phyloP scores from a whole-genome alignment of 331 rosid species.

The Rosa hybrid region DNA sequence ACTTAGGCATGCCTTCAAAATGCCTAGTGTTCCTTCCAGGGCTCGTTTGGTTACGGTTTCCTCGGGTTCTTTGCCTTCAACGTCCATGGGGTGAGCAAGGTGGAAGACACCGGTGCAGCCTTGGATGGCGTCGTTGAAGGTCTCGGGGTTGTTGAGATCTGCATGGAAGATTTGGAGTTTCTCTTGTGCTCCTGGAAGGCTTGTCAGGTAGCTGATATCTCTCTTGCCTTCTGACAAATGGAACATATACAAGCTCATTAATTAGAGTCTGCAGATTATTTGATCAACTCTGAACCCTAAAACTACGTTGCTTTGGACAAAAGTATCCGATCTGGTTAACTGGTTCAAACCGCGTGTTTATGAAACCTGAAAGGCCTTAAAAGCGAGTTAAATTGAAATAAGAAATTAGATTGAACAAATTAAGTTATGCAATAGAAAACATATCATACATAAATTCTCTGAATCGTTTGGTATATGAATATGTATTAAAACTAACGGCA shows the following conservation, averaged over 20 bases:
- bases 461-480: neutral
- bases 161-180: constrained; percentile 52
- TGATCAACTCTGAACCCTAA: neutral
- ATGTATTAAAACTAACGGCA: neutral
- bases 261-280: neutral
- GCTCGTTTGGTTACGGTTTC: constrained; percentile 46
- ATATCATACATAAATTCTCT: neutral
- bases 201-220: constrained; percentile 57
- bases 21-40: constrained; percentile 53
- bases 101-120: constrained; percentile 71
- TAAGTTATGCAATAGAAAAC: neutral
- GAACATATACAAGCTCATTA: neutral
- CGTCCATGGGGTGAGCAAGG: constrained; percentile 45
- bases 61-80: constrained; percentile 29
- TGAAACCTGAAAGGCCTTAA: neutral
- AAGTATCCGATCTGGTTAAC: too few species aligned
- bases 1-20: constrained; percentile 48
- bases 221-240: constrained; percentile 12
- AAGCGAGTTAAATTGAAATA: neutral
- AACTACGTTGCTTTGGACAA: neutral
- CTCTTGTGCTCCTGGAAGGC: constrained; percentile 48
- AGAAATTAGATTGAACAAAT: neutral
- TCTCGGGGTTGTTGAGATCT: constrained; percentile 60
- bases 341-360: too few species aligned
- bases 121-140: constrained; percentile 56